A percentile compares a stretch with the other conserved stretches of the same genome.
phyloP scores from a whole-genome alignment of 768 basidiomycete species.

The Saitozyma sp. region DNA sequence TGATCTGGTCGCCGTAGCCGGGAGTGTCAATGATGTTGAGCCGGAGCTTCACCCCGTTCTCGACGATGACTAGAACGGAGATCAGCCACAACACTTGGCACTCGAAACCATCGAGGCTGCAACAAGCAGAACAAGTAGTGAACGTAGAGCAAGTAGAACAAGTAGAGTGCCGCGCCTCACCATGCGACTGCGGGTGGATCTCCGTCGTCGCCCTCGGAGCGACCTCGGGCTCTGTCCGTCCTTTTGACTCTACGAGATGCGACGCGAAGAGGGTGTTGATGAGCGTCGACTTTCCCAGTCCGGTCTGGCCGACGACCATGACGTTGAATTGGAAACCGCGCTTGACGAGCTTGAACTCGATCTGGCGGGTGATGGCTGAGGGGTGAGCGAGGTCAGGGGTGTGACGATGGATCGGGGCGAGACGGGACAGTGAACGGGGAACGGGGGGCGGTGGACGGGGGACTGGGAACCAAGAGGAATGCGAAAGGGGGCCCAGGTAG shows the following conservation, averaged over 20 bases:
- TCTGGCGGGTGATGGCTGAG: slow-evolving; percentile 82
- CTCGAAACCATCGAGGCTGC: slow-evolving; percentile 17
- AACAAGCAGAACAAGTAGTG: no score
- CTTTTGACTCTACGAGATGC: slow-evolving; percentile 96
- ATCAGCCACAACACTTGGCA: neutral
- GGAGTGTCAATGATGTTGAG: slow-evolving; percentile 99
- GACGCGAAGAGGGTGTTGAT: slow-evolving; percentile 99
- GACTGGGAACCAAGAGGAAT: no score
- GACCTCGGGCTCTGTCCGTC: slow-evolving; percentile 80
- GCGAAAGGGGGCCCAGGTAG: no score
- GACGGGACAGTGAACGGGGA: no score
- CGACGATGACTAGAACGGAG: slow-evolving; percentile 72
- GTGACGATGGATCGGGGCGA: no score
- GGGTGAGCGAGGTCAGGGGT: neutral
- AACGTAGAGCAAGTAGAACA: no score
- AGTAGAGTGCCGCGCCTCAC: slow-evolving; percentile 56
- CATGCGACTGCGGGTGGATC: slow-evolving; percentile 91
- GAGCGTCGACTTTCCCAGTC: slow-evolving; percentile 95
- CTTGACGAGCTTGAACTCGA: slow-evolving; percentile 98
- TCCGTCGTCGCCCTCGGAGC: slow-evolving; percentile 94
- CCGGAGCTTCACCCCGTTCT: slow-evolving; percentile 90
- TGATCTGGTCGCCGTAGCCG: slow-evolving; percentile 96
- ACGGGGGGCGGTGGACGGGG: no score
- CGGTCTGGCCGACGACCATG: slow-evolving; percentile 97
- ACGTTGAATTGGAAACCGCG: slow-evolving; percentile 99